Evolutionary conservation across 495 filamentous ascomycete species (phyloP), one percentile per base, ranked within the genome.

Genomic region (Polyplosphaeria fusca): DNA sequence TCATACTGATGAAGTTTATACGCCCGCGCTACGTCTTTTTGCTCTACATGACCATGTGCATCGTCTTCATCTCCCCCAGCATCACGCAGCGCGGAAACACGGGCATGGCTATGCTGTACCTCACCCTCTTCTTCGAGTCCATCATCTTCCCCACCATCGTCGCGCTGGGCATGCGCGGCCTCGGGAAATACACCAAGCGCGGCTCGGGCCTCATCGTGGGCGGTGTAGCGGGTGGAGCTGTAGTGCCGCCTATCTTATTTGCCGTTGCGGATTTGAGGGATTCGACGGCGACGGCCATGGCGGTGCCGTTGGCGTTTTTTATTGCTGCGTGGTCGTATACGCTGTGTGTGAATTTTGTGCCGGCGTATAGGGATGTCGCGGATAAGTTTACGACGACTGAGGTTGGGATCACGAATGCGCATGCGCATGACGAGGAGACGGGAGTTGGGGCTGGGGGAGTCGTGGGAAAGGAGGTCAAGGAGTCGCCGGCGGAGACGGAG

Each of bases 91-190:
- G 57, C 3, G 71, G 70, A 1, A 68, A 80, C 43, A 66, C 70
- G 2, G 82, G 80, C 20, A 57, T 84, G 46, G 74, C 73, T 60
- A 78, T 80, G 73, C 69, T 84, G 9, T 81, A 75, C 58, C 28
- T 79, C 40, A 76, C 75, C 12, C 74, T 84, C 12, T 85, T 85
- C 71, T 85, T 83, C 61, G 79, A 85, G 66, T 78, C 76, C 3
- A 76, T 82, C 53, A 80, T 79, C 44, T 84, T 83, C 70, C 82
- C 82, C 1, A 83, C 82, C 4, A 83, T 85, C 57, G 76, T 84
- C 50, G 79, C 81, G 0, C 72, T 85, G 25, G 77, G 79, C 5
- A 85, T 84, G 45, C 74, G 80, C 3, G 82, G 80, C 5, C 69
- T 86, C 0, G 81, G 82, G 1, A 74, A 77, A 23, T 78, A 84